Evolutionary conservation across 2,329 filamentous ascomycete genomes (phyloP).

Genomic region (Hortaea sp.): DNA sequence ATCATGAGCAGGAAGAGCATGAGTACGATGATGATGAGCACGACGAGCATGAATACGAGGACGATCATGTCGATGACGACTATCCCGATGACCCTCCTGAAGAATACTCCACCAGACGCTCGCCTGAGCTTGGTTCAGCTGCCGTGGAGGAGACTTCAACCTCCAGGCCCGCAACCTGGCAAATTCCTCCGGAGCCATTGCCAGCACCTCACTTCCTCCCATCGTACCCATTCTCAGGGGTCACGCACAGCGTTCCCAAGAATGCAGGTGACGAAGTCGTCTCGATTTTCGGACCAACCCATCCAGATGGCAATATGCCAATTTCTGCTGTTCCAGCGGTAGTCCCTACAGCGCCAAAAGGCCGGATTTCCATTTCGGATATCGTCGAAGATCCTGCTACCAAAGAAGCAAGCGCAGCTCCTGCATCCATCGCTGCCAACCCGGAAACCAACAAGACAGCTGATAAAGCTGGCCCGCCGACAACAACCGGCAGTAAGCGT

Average conservation of each 20-base stretch:
- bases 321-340: background rate
- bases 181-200: no score
- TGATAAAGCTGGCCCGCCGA: no score
- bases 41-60: background rate
- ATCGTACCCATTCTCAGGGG: background rate
- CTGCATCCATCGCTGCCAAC: no score
- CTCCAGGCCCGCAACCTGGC: no score
- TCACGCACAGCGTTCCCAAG: no score
- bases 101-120: no score
- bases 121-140: no score
- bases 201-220: no score
- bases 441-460: no score
- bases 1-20: background rate
- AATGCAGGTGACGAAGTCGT: background rate
- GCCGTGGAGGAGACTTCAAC: no score
- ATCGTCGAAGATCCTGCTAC: background rate
- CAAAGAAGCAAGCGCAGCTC: no score
- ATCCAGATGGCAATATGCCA: background rate
- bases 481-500: background rate
- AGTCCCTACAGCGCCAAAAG: background rate
- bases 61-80: background rate
- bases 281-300: background rate
- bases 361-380: constrained; percentile 2
- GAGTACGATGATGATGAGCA: background rate
- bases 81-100: no score